Percentiles rank a stretch among this genome's conserved stretches.
These are phyloP conservation scores for Ophiorrhiza pumila DNA, from an alignment of 257 asterid genomes.

Conservation along the genomic window DNA sequence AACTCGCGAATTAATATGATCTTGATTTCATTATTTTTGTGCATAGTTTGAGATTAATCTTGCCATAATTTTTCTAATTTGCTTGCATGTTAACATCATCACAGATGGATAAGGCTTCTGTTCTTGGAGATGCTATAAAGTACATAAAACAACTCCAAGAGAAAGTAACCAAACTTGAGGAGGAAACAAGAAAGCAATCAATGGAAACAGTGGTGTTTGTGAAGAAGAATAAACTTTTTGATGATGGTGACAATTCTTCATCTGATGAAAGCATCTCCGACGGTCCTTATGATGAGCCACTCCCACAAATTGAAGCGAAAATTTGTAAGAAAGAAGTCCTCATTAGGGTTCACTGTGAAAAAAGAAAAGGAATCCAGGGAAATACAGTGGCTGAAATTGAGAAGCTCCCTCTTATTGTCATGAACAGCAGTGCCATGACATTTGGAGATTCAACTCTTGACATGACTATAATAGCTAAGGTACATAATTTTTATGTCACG, in stretches of 20 bases:
- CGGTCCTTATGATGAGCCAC: constrained; percentile 26
- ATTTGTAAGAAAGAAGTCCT: constrained; percentile 48
- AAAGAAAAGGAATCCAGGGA: constrained; percentile 52
- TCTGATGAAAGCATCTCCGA: constrained; percentile 29
- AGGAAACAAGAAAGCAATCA: constrained; percentile 44
- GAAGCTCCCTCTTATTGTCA: constrained; percentile 55
- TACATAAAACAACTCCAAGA: constrained; percentile 80
- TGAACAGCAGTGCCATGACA: constrained; percentile 51
- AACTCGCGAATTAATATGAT: not conserved
- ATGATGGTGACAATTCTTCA: constrained; percentile 28
- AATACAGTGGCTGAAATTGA: constrained; percentile 46
- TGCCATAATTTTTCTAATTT: not conserved
- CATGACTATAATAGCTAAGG: constrained; percentile 67
- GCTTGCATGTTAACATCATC: not conserved
- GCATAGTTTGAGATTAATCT: not conserved
- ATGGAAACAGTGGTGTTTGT: constrained; percentile 49
- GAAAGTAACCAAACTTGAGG: constrained; percentile 60
- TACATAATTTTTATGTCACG: constrained; percentile 9
- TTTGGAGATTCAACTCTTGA: constrained; percentile 66
- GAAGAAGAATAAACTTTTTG: constrained; percentile 36
- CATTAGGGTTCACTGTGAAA: constrained; percentile 65
- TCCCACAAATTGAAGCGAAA: constrained; percentile 70
- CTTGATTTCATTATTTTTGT: not conserved
- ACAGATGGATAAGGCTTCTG: constrained; percentile 86
- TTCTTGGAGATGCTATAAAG: constrained; percentile 81